These are phyloP conservation scores for Cercis canadensis DNA, from an alignment of 306 rosid genomes.

Conservation along the genomic window DNA sequence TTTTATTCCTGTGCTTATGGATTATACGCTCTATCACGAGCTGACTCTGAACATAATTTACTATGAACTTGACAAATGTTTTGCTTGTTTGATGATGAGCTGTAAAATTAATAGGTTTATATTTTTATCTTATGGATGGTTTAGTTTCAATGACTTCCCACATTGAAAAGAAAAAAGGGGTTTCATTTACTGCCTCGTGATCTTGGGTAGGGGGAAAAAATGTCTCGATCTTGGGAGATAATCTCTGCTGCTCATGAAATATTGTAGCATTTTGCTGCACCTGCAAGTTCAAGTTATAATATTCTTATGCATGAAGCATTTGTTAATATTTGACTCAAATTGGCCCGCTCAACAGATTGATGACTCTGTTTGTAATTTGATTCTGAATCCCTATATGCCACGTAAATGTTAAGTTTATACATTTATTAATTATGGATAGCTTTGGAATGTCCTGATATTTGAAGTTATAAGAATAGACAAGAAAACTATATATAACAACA, in stretches of 20 bases:
- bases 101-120: not conserved
- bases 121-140: too few species aligned
- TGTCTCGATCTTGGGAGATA: slow-evolving; percentile 6
- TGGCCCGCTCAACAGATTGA: slow-evolving; percentile 1
- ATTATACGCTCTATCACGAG: too few species aligned
- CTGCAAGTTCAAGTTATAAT: not conserved
- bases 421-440: too few species aligned
- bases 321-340: not conserved
- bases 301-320: slow-evolving; percentile 12
- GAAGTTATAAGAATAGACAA: not conserved
- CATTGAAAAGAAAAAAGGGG: too few species aligned
- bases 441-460: too few species aligned
- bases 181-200: too few species aligned
- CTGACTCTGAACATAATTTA: too few species aligned
- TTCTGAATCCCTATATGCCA: not conserved
- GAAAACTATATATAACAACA: too few species aligned
- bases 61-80: too few species aligned
- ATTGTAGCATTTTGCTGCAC: slow-evolving; percentile 16
- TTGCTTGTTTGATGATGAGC: not conserved
- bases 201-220: too few species aligned
- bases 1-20: slow-evolving; percentile 3
- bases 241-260: slow-evolving; percentile 15
- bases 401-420: too few species aligned
- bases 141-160: too few species aligned
- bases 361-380: slow-evolving; percentile 1